Evolutionary conservation across 1,284 basidiomycete species (phyloP).

Genomic region (Ceratobasidium sp.): DNA sequence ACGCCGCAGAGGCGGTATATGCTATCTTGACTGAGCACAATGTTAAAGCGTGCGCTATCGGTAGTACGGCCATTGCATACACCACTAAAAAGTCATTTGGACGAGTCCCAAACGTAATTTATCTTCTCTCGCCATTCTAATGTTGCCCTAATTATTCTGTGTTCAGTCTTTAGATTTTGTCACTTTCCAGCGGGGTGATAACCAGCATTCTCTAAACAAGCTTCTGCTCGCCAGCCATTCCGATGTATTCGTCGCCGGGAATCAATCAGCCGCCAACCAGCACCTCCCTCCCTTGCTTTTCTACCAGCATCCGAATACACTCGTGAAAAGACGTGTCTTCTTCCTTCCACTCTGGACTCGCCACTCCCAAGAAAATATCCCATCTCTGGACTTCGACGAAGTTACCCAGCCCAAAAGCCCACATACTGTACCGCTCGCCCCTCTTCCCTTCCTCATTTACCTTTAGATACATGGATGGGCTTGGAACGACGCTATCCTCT

Average conservation of each 20-base stretch:
- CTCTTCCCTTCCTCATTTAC: not conserved
- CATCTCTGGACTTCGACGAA: not conserved
- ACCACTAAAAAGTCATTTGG: not conserved
- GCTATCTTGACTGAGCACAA: not conserved
- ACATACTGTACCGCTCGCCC: not conserved
- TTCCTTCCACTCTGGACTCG: conserved; percentile 13
- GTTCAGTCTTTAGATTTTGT: not conserved
- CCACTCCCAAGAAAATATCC: conserved; percentile 4
- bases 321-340: not conserved
- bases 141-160: not conserved
- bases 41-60: conserved; percentile 9
- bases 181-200: not conserved
- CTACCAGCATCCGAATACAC: not conserved
- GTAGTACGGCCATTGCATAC: conserved; percentile 8
- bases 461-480: conserved; percentile 14
- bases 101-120: not conserved
- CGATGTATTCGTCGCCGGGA: not conserved
- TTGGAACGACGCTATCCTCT: not conserved
- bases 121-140: not conserved
- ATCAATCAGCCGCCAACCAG: not conserved
- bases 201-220: conserved; percentile 3
- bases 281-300: conserved; percentile 10
- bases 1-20: not conserved
- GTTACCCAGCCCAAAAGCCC: not conserved
- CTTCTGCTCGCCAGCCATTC: not conserved